A percentile compares a stretch with the other conserved stretches of the same genome.
Evolutionary conservation across 2,329 filamentous ascomycete species (phyloP).

Genomic region (Aureobasidium leucospermi): DNA sequence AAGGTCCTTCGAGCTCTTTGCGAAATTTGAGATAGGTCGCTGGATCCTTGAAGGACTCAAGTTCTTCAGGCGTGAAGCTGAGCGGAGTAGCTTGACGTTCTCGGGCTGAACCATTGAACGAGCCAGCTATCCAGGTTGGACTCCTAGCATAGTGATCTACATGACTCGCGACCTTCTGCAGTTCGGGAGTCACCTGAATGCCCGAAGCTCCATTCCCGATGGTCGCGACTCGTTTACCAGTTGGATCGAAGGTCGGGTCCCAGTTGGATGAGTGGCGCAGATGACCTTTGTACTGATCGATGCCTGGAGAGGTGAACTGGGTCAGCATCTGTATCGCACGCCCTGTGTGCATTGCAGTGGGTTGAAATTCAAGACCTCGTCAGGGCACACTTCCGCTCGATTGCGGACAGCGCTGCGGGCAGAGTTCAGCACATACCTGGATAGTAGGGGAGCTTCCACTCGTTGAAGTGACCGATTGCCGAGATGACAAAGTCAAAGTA

Average conservation of each 20-base stretch:
- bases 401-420: too few species aligned
- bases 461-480: constrained; percentile 59
- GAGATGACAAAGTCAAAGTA: constrained; percentile 55
- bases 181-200: constrained; percentile 38
- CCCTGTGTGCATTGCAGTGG: too few species aligned
- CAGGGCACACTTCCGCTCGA: too few species aligned
- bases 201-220: constrained; percentile 39
- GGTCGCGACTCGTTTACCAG: constrained; percentile 26
- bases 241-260: constrained; percentile 26
- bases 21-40: constrained; percentile 48
- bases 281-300: constrained; percentile 29
- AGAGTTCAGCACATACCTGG: constrained; percentile 27
- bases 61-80: constrained; percentile 46
- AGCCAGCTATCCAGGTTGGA: constrained; percentile 60
- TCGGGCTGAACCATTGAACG: constrained; percentile 41
- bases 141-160: constrained; percentile 58
- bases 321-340: too few species aligned
- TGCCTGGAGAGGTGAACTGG: too few species aligned
- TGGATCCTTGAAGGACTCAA: constrained; percentile 53
- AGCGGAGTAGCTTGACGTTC: constrained; percentile 50
- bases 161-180: constrained; percentile 40
- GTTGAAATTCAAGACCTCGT: too few species aligned
- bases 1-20: constrained; percentile 44
- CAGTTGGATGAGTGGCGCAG: constrained; percentile 34
- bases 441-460: constrained; percentile 56